Conservation (phyloP, 1,284 basidiomycete species). For the Anthracocystis setariae region DNA sequence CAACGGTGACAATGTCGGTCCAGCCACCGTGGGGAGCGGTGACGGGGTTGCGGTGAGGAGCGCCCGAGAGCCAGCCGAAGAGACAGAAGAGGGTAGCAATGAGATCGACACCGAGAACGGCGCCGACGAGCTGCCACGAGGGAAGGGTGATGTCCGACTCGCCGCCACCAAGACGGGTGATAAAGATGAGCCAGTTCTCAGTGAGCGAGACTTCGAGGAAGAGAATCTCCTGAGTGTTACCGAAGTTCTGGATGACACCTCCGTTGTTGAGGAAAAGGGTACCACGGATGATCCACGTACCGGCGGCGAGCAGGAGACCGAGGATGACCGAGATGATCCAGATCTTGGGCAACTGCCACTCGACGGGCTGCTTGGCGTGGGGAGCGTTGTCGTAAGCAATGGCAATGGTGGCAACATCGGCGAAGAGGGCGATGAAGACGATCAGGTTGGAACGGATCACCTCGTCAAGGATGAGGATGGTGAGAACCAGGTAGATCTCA, state of each 20-base stretch:
- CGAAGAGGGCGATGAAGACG: conserved; percentile 74
- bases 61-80: conserved; percentile 73
- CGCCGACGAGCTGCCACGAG: conserved; percentile 71
- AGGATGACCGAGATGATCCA: conserved; percentile 72
- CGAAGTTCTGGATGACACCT: conserved; percentile 73
- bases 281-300: conserved; percentile 72
- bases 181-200: conserved; percentile 73
- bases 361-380: conserved; percentile 71
- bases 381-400: conserved; percentile 73
- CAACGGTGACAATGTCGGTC: conserved; percentile 72
- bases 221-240: conserved; percentile 71
- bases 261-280: conserved; percentile 71
- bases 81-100: conserved; percentile 72
- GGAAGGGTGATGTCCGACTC: conserved; percentile 69
- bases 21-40: conserved; percentile 68
- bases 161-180: conserved; percentile 69
- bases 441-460: conserved; percentile 73
- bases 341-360: conserved; percentile 74
- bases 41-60: conserved; percentile 68
- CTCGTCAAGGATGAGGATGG: conserved; percentile 72
- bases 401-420: conserved; percentile 72
- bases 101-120: conserved; percentile 72
- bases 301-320: conserved; percentile 70
- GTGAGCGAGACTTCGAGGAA: conserved; percentile 74
- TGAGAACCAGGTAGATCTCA: conserved; percentile 72